These are phyloP conservation scores for Yamadazyma nakazawae DNA, from an alignment of 805 yeast species.

Conservation along the genomic window DNA sequence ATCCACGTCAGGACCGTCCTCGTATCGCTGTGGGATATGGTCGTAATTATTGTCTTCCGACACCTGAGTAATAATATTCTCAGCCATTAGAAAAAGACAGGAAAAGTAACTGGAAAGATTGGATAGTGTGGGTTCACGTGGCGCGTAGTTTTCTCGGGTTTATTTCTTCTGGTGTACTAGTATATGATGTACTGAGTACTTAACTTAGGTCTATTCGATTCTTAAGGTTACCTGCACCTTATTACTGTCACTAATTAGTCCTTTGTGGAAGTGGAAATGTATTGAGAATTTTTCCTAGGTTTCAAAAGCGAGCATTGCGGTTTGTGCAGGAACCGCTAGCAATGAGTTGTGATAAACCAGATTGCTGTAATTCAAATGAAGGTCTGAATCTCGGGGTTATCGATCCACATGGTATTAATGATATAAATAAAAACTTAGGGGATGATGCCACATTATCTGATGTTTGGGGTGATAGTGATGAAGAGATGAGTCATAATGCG, in stretches of 20 bases:
- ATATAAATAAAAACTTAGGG: neutral
- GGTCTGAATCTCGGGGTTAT: neutral
- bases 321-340: neutral
- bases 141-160: neutral
- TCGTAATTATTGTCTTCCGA: slow-evolving; percentile 35
- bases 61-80: slow-evolving; percentile 71
- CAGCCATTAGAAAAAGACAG: slow-evolving; percentile 27
- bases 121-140: neutral
- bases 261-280: slow-evolving; percentile 2
- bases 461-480: slow-evolving; percentile 27
- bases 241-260: neutral
- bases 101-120: neutral
- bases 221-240: slow-evolving; percentile 19
- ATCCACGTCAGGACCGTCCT: slow-evolving; percentile 35
- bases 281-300: slow-evolving; percentile 7
- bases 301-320: slow-evolving; percentile 4
- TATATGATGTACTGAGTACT: neutral
- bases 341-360: neutral
- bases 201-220: neutral
- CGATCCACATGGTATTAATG: neutral
- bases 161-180: neutral
- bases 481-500: slow-evolving; percentile 12
- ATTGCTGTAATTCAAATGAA: neutral
- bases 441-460: slow-evolving; percentile 12
- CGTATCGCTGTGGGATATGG: slow-evolving; percentile 18